phyloP scores from a whole-genome alignment of 2,329 filamentous ascomycete species.

The Cephalotrichum gorgonifer region DNA sequence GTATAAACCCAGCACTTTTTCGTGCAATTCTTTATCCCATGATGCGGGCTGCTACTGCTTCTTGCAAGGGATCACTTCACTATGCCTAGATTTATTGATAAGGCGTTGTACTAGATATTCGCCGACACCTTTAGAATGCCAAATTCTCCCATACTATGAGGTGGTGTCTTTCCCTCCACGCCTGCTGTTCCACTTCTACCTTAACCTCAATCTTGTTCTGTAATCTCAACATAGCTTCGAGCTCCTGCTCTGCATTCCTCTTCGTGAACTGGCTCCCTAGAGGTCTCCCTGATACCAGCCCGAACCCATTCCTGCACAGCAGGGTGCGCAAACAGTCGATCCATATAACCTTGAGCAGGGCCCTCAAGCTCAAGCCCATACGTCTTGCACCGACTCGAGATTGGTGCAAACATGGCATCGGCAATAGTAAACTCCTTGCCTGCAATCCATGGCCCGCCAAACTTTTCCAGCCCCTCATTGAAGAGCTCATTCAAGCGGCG shows the following conservation, averaged over 20 bases:
- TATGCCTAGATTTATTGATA: too few relatives aligned
- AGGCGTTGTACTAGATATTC: too few relatives aligned
- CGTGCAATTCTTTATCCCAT: too few relatives aligned
- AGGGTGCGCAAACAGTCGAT: conserved; percentile 21
- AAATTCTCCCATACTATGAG: too few relatives aligned
- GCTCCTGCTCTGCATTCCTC: conserved; percentile 15
- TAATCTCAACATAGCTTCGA: too few relatives aligned
- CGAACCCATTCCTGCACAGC: conserved; percentile 26
- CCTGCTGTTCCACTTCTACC: too few relatives aligned
- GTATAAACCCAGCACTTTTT: too few relatives aligned
- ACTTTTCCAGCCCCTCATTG: conserved; percentile 23
- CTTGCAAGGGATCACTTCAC: too few relatives aligned
- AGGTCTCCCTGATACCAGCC: conserved; percentile 24
- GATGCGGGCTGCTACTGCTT: too few relatives aligned
- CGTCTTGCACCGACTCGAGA: conserved; percentile 27
- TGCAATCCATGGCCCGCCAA: conserved; percentile 30
- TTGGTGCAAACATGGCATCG: conserved; percentile 31
- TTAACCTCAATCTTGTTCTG: too few relatives aligned
- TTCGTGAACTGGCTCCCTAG: conserved; percentile 24
- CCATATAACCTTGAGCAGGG: conserved; percentile 19
- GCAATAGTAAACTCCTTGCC: conserved; percentile 24
- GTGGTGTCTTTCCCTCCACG: too few relatives aligned
- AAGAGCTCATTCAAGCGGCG: conserved; percentile 24
- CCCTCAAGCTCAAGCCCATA: conserved; percentile 22
- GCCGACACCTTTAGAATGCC: too few relatives aligned